Conservation (phyloP, 1,139 yeast species). For the Protomyces inouyei region DNA sequence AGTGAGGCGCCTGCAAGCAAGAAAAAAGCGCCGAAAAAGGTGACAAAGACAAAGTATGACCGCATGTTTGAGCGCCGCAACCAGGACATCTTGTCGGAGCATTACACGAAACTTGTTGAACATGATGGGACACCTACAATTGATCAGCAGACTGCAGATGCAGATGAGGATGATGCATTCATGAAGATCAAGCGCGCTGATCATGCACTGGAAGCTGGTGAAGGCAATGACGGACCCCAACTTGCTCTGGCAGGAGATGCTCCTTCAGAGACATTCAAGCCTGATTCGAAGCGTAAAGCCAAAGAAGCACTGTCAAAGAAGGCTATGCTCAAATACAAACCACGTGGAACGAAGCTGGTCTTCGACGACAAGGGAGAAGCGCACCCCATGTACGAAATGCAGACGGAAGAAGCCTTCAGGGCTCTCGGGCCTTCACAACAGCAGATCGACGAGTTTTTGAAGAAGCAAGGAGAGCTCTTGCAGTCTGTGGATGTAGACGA, state of each 20-base stretch:
- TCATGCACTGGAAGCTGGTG: conserved; percentile 48
- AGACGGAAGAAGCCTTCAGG: conserved; percentile 80
- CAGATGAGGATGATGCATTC: conserved; percentile 66
- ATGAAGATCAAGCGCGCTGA: conserved; percentile 72
- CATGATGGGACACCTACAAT: conserved; percentile 37
- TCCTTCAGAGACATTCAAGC: conserved; percentile 11
- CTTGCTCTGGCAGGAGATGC: not conserved
- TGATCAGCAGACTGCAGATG: conserved; percentile 37
- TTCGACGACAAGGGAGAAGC: conserved; percentile 94
- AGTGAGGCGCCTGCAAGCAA: conserved; percentile 41
- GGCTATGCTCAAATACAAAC: conserved; percentile 56
- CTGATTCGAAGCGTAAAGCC: conserved; percentile 74
- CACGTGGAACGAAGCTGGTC: conserved; percentile 65
- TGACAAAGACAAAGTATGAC: conserved; percentile 80
- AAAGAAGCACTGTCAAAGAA: conserved; percentile 87
- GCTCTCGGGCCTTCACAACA: conserved; percentile 66
- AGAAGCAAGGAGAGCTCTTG: conserved; percentile 65
- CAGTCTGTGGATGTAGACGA: conserved; percentile 66
- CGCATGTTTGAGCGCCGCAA: conserved; percentile 93
- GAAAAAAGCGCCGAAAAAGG: conserved; percentile 35
- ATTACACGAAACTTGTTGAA: conserved; percentile 59
- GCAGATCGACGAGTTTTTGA: conserved; percentile 65
- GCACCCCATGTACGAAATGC: conserved; percentile 84
- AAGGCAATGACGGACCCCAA: conserved; percentile 43
- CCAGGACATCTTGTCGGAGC: conserved; percentile 86